A percentile compares a stretch with the other conserved stretches of the same genome.
phyloP scores from a whole-genome alignment of 1,139 yeast genomes.

The Ogataea hybrid region DNA sequence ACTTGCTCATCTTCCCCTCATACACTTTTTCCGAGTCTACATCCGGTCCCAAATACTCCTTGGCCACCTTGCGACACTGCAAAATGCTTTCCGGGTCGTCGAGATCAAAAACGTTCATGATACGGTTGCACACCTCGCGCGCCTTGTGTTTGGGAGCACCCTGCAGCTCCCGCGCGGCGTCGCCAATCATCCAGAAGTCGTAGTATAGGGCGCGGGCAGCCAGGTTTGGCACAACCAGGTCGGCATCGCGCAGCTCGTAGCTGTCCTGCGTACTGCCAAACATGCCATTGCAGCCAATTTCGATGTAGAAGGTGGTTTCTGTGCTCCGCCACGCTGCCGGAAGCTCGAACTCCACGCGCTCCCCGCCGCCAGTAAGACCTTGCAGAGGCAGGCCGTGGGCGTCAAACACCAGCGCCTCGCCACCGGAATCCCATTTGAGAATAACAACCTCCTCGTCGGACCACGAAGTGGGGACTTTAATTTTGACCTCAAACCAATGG shows the following conservation, averaged over 20 bases:
- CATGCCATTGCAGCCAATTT: slow-evolving; percentile 94
- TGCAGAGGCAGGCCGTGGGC: slow-evolving; percentile 67
- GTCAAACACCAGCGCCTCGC: slow-evolving; percentile 80
- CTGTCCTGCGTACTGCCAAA: slow-evolving; percentile 66
- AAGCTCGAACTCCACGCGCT: slow-evolving; percentile 69
- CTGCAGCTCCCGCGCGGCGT: slow-evolving; percentile 84
- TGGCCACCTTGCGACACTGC: slow-evolving; percentile 67
- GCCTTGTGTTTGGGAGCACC: slow-evolving; percentile 88
- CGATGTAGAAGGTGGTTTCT: slow-evolving; percentile 65
- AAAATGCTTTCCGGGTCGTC: slow-evolving; percentile 44
- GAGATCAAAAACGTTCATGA: slow-evolving; percentile 76
- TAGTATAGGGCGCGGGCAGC: slow-evolving; percentile 74
- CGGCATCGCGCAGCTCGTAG: slow-evolving; percentile 67
- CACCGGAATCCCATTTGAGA: slow-evolving; percentile 83
- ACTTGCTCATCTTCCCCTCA: slow-evolving; percentile 32
- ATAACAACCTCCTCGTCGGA: slow-evolving; percentile 49
- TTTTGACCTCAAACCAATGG: slow-evolving; percentile 80
- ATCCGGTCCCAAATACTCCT: slow-evolving; percentile 59
- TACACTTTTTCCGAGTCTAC: slow-evolving; percentile 66
- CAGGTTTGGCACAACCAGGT: slow-evolving; percentile 75
- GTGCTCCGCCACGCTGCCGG: slow-evolving; percentile 52
- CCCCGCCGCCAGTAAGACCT: slow-evolving; percentile 86
- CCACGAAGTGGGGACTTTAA: slow-evolving; percentile 66
- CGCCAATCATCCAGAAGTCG: slow-evolving; percentile 88
- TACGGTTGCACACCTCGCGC: slow-evolving; percentile 68